Conservation (phyloP, 2,329 filamentous ascomycete species). For the Fusarium xyrophilum region DNA sequence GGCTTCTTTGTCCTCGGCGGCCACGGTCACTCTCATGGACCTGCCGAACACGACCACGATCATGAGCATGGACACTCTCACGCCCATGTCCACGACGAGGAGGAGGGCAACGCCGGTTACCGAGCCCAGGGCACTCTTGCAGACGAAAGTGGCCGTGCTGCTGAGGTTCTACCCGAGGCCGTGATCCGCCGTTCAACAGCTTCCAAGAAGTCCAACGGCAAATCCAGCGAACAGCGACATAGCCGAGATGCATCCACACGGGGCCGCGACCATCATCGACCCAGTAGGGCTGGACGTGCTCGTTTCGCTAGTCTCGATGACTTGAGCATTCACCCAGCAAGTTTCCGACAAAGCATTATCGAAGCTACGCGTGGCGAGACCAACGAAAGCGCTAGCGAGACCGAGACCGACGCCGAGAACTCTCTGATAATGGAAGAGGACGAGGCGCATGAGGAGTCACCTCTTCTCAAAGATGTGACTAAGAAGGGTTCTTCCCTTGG, state of each 20-base stretch:
- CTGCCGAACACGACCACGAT: conserved; percentile 57
- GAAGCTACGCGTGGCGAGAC: conserved; percentile 69
- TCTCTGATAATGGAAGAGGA: conserved; percentile 52
- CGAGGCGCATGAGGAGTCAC: conserved; percentile 54
- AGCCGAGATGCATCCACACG: conserved; percentile 44
- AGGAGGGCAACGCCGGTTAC: conserved; percentile 58
- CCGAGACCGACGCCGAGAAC: conserved; percentile 58
- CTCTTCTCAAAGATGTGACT: conserved; percentile 54
- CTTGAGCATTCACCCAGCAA: conserved; percentile 86
- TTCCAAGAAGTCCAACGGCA: conserved; percentile 41
- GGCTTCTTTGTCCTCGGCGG: conserved; percentile 93
- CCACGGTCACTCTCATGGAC: conserved; percentile 83
- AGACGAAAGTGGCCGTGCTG: conserved; percentile 65
- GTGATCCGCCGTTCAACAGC: conserved; percentile 59
- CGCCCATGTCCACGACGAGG: conserved; percentile 51
- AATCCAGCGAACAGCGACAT: conserved; percentile 46
- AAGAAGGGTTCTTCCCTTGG: conserved; percentile 44
- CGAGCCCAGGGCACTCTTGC: conserved; percentile 52
- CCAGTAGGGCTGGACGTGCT: conserved; percentile 59
- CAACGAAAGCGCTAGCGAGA: conserved; percentile 62
- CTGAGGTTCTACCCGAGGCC: conserved; percentile 69
- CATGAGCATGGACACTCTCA: conserved; percentile 50
- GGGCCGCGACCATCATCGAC: conserved; percentile 54
- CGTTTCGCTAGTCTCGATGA: conserved; percentile 72
- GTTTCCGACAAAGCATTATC: conserved; percentile 91